Evolutionary conservation across 1,284 basidiomycete species (phyloP).

Genomic region (Singerocomus inundabilis): DNA sequence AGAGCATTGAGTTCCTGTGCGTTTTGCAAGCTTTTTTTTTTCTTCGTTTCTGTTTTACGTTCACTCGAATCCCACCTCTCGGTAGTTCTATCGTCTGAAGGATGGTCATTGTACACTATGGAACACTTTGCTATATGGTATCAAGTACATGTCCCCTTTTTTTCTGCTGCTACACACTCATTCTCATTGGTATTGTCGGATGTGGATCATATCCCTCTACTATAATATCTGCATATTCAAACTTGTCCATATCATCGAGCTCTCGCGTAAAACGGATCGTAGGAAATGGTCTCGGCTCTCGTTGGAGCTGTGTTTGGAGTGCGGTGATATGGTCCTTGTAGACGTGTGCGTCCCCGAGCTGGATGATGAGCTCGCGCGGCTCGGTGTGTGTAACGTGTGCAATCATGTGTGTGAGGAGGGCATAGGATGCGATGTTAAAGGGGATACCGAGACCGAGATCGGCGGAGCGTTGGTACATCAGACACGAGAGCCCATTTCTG

Average conservation of each 20-base stretch:
- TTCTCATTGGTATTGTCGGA: slow-evolving; percentile 92
- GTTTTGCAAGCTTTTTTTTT: too few relatives aligned
- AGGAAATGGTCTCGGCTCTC: slow-evolving; percentile 84
- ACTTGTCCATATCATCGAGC: slow-evolving; percentile 75
- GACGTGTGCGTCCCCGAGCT: slow-evolving; percentile 96
- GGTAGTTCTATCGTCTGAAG: background rate
- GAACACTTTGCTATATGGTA: slow-evolving; percentile 2
- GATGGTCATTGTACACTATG: background rate
- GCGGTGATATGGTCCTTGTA: slow-evolving; percentile 93
- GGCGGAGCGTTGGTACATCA: slow-evolving; percentile 98
- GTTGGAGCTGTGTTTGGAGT: slow-evolving; percentile 75
- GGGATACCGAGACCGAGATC: slow-evolving; percentile 96
- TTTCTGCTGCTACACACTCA: slow-evolving; percentile 92
- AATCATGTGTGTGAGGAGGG: slow-evolving; percentile 95
- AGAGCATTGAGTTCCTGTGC: slow-evolving; percentile 1
- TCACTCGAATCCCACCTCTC: background rate
- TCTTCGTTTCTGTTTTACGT: background rate
- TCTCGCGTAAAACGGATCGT: slow-evolving; percentile 71
- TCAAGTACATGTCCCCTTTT: background rate
- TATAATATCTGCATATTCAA: slow-evolving; percentile 78
- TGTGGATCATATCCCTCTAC: slow-evolving; percentile 88
- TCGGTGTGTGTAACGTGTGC: slow-evolving; percentile 87
- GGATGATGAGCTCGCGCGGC: slow-evolving; percentile 86
- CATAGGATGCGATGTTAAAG: slow-evolving; percentile 99
- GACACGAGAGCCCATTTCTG: slow-evolving; percentile 82